Evolutionary conservation across 192 early-diverging fungal genomes (phyloP).

Genomic region (Coemansia sp.): DNA sequence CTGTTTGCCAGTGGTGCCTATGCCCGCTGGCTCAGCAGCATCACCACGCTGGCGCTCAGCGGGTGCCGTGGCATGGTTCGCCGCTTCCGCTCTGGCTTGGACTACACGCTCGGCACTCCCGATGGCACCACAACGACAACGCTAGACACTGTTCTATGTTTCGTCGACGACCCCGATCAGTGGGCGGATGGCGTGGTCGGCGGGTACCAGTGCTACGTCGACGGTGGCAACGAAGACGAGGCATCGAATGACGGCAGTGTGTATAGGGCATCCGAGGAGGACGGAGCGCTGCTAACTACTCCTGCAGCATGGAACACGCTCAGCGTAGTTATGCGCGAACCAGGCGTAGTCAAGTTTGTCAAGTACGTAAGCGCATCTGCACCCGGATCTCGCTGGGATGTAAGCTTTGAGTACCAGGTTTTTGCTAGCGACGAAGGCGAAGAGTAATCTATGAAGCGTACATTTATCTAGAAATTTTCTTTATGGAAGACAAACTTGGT

Average conservation of each 20-base stretch:
- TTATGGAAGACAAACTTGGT: slow-evolving; percentile 70
- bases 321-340: slow-evolving; percentile 70
- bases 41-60: slow-evolving; percentile 59
- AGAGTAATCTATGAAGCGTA: not conserved
- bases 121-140: slow-evolving; percentile 53
- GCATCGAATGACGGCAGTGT: slow-evolving; percentile 65
- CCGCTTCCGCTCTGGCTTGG: slow-evolving; percentile 79
- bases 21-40: slow-evolving; percentile 62
- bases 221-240: slow-evolving; percentile 68
- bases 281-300: slow-evolving; percentile 72
- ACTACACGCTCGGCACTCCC: slow-evolving; percentile 77
- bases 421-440: slow-evolving; percentile 36
- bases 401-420: slow-evolving; percentile 70
- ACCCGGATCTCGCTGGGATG: slow-evolving; percentile 78
- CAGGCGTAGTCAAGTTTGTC: slow-evolving; percentile 78
- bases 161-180: slow-evolving; percentile 46
- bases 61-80: slow-evolving; percentile 63
- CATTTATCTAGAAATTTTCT: slow-evolving; percentile 64
- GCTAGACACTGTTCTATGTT: slow-evolving; percentile 71
- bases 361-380: slow-evolving; percentile 82
- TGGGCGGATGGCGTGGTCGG: slow-evolving; percentile 71
- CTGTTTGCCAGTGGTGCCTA: slow-evolving; percentile 63
- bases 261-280: slow-evolving; percentile 66
- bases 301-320: slow-evolving; percentile 71
- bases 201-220: slow-evolving; percentile 81